These are phyloP conservation scores for Kuraishia borneana DNA, from an alignment of 805 yeast genomes.

Conservation along the genomic window DNA sequence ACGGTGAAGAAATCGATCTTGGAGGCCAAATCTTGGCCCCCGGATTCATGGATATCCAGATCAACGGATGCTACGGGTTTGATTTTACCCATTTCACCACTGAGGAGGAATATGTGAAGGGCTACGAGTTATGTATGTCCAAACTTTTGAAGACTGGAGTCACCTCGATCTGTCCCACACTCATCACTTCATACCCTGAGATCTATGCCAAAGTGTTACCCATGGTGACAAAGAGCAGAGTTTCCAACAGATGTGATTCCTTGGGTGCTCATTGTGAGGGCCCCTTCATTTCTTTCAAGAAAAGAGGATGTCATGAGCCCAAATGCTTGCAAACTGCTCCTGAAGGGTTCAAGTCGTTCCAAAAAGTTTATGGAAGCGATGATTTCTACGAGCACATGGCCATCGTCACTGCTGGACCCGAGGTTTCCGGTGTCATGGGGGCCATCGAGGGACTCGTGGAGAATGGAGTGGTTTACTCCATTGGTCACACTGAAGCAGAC, in stretches of 20 bases:
- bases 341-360: slow-evolving; percentile 18
- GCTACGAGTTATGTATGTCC: slow-evolving; percentile 32
- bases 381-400: slow-evolving; percentile 11
- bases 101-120: slow-evolving; percentile 21
- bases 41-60: slow-evolving; percentile 46
- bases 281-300: slow-evolving; percentile 37
- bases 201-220: slow-evolving; percentile 39
- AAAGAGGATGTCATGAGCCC: slow-evolving; percentile 40
- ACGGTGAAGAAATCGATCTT: slow-evolving; percentile 25
- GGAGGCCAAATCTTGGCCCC: slow-evolving; percentile 39
- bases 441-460: slow-evolving; percentile 22
- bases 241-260: slow-evolving; percentile 24
- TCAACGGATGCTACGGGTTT: slow-evolving; percentile 46
- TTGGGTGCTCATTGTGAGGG: slow-evolving; percentile 55
- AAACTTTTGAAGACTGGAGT: slow-evolving; percentile 39
- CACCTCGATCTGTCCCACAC: slow-evolving; percentile 45
- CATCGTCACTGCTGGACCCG: slow-evolving; percentile 43
- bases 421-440: slow-evolving; percentile 31
- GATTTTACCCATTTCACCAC: slow-evolving; percentile 32
- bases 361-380: slow-evolving; percentile 24
- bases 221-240: slow-evolving; percentile 23
- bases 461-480: slow-evolving; percentile 26
- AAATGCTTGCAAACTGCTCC: slow-evolving; percentile 29
- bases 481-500: slow-evolving; percentile 35
- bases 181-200: slow-evolving; percentile 38